Evolutionary conservation across 805 yeast genomes (phyloP).

Genomic region (Yamadazyma sp.): DNA sequence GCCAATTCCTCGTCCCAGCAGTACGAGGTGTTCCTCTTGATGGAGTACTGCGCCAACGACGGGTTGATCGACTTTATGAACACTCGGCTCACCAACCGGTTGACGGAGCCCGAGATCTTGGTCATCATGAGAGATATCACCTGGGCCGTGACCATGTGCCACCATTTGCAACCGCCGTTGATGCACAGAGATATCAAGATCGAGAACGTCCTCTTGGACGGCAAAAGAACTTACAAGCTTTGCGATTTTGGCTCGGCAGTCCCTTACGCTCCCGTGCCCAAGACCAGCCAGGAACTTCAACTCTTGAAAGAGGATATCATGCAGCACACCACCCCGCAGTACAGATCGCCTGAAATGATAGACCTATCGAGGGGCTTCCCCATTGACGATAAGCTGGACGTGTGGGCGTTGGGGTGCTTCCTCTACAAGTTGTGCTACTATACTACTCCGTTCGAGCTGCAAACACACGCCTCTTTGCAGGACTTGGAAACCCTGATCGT

Average conservation of each 20-base stretch:
- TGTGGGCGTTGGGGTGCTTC: slow-evolving; percentile 84
- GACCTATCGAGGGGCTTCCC: slow-evolving; percentile 68
- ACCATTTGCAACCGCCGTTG: slow-evolving; percentile 66
- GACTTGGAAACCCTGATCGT: slow-evolving; percentile 61
- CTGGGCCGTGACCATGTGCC: slow-evolving; percentile 77
- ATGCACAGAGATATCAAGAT: slow-evolving; percentile 81
- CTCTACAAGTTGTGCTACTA: slow-evolving; percentile 76
- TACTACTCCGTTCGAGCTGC: slow-evolving; percentile 76
- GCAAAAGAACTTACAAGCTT: slow-evolving; percentile 58
- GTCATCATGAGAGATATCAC: slow-evolving; percentile 68
- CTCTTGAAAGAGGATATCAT: slow-evolving; percentile 65
- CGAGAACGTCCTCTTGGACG: slow-evolving; percentile 71
- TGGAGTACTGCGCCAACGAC: slow-evolving; percentile 77
- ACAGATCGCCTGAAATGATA: slow-evolving; percentile 82
- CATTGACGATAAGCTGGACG: slow-evolving; percentile 78
- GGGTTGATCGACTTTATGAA: slow-evolving; percentile 83
- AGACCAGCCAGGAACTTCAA: slow-evolving; percentile 57
- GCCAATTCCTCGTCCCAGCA: slow-evolving; percentile 3
- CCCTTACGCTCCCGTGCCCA: slow-evolving; percentile 61
- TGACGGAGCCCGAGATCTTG: slow-evolving; percentile 67
- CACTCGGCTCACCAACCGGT: slow-evolving; percentile 60
- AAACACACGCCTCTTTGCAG: slow-evolving; percentile 32
- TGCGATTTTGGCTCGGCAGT: slow-evolving; percentile 86
- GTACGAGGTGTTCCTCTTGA: slow-evolving; percentile 74
- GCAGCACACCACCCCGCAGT: slow-evolving; percentile 83